Base-by-base conservation (phyloP, 1,139 yeast species). In the Geotrichum cucujoidarum region DNA sequence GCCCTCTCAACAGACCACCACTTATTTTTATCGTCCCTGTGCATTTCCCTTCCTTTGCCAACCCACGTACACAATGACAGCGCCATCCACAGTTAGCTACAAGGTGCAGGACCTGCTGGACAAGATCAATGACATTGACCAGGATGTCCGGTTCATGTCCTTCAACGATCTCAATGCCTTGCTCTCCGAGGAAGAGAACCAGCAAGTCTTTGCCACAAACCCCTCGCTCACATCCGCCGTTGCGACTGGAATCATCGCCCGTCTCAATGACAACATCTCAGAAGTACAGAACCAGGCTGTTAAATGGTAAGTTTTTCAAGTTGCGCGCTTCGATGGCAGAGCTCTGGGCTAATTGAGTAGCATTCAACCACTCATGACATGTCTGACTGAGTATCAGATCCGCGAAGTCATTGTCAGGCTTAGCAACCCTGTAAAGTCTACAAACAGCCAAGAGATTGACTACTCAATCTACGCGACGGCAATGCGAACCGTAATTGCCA, bases 61-160 rank as follows among this genome's bases (percentile, higher is more conserved):
- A 10, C 6, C 27, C 27, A 24, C 27, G 10, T 24, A 6, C 10
- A 30, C 37, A 16, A 33, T 16, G 31, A 29, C 34, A 18, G 21
- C 20, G 35, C 20, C 46, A 18, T 11, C 40, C 10, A 25, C 2
- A 16, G 17, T 40, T 7, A 40, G 43, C 29, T 40, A 29, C 30
- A 40, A 31, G 43, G 36, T 49, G 14, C 43, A 43, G 30, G 48
- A 46, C 25, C 45, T 51, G 39, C 49, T 62, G 46, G 59, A 57
- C 20, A 64, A 63, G 46, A 57, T 66, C 47, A 55, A 56, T 27
- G 57, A 63, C 34, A 53, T 83, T 21, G 96, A 88, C 59, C 85
- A 94, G 2, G 96, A 88, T 62, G 71, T 84, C 57, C 73, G 95
- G 60, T 87, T 81, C 66, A 88, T 88, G 96, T 95, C 92, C 2